Evolutionary conservation across 225 moss, liverwort and hornwort genomes (phyloP), one percentile per base, ranked within the genome.

Genomic region (Pseudoscleropodium purum): DNA sequence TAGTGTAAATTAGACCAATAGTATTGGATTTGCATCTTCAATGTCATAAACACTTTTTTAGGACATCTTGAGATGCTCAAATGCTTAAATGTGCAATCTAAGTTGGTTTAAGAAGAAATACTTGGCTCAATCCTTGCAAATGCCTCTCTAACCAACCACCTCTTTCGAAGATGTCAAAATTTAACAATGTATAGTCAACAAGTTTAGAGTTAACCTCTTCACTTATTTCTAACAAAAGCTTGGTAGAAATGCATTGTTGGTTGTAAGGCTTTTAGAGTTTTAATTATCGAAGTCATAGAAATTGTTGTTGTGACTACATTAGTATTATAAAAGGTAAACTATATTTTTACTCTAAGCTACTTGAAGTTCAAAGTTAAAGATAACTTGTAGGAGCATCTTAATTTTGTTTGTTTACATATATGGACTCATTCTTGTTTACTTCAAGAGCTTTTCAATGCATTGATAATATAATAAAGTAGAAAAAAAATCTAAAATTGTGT

Each of bases 221-320:
- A 13, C 2, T 23, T 68, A 13, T n/a, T 10, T 7, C 4, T 13
- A n/a, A 69, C 12, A n/a, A 69, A n/a, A 69, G 69, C 4, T 24
- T 23, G n/a, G 6, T 37, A 68, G 21, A 68, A n/a, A 68, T 68
- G 23, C 13, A n/a, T 23, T n/a, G 23, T n/a, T 69, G n/a, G 7
- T 7, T n/a, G 5, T n/a, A 69, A n/a, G 5, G 8, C 4, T 13
- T 69, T n/a, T 0, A n/a, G 1, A 69, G 4, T 7, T 69, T 23
- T 24, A 69, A 69, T 13, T 24, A 23, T n/a, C 7, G 3, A n/a
- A n/a, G 23, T 24, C 24, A 4, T 24, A 6, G 23, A n/a, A 6
- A 68, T 68, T 7, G 4, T 68, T 68, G 12, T n/a, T n/a, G 23
- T 21, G 2, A 20, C 21, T 37, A 37, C 20, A 20, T 19, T 36